phyloP scores from a whole-genome alignment of 163 green algal genomes.

The Dunaliella salina region DNA sequence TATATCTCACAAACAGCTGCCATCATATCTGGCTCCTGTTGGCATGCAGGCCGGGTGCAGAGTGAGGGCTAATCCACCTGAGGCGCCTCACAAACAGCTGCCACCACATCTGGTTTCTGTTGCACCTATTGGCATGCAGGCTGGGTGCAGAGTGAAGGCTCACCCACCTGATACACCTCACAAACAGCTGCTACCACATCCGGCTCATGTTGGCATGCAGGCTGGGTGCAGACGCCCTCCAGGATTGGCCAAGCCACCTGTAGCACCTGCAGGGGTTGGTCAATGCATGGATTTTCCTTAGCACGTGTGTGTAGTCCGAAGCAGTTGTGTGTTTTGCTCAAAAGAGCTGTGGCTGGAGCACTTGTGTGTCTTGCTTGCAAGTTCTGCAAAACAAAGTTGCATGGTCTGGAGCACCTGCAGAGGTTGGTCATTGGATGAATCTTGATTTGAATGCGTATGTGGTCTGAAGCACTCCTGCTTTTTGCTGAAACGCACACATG shows the following conservation, averaged over 20 bases:
- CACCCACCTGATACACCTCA: slow-evolving; percentile 44
- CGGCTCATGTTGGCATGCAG: slow-evolving; percentile 28
- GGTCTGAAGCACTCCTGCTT: too few species aligned
- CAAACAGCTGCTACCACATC: slow-evolving; percentile 45
- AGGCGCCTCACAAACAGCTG: slow-evolving; percentile 49
- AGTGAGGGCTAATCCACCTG: slow-evolving; percentile 25
- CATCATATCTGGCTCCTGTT: slow-evolving; percentile 25
- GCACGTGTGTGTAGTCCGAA: not conserved
- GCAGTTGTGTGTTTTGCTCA: too few species aligned
- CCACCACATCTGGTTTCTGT: slow-evolving; percentile 36
- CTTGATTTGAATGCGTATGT: too few species aligned
- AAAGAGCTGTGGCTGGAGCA: too few species aligned
- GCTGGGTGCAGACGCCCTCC: slow-evolving; percentile 30
- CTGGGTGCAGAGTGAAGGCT: not conserved
- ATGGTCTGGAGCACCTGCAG: too few species aligned
- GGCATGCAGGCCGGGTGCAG: slow-evolving; percentile 31
- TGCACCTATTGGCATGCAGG: slow-evolving; percentile 28
- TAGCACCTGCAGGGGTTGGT: slow-evolving; percentile 15
- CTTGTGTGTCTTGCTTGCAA: too few species aligned
- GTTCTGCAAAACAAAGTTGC: too few species aligned
- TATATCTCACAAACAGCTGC: slow-evolving; percentile 51
- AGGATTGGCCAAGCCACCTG: slow-evolving; percentile 49
- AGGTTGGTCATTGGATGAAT: too few species aligned
- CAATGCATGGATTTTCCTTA: not conserved
- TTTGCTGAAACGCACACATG: too few species aligned